Evolutionary conservation across 108 stramenopile species (phyloP), one percentile per base, ranked within the genome.

Genomic region (Discostella pseudostelligera): DNA sequence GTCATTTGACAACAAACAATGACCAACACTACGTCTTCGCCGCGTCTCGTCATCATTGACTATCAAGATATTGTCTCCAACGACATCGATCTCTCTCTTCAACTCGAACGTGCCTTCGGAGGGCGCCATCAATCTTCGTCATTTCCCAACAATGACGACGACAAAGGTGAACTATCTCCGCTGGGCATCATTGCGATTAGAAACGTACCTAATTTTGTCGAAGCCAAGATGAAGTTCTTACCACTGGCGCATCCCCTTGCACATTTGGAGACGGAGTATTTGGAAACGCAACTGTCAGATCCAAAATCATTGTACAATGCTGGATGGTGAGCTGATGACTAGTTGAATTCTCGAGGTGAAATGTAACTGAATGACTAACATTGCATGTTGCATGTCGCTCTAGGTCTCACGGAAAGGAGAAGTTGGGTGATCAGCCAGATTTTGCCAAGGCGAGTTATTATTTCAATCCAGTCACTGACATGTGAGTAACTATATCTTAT

Each of bases 371-470:
- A 53, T 21, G 13, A 4, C 22, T n/a, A 4, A 3, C 21, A 24
- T 26, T 28, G 24, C 25, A 3, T 53, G 20, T 14, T 28, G 20
- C 8, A 21, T 26, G 8, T 0, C 22, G 8, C 50, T 13, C 22
- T 26, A 53, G 50, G 50, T 81, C 79, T 20, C 87, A 85, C 56
- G 96, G 96, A 10, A 97, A 94, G 65, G 96, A 97, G 71, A 94
- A 88, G 61, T 79, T 97, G 26, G 86, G 84, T 9, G 87, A 90
- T 56, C 63, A 79, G 65, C 96, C 94, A 3, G 96, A 97, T 59
- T 73, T 74, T 43, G 81, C 87, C 64, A 97, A 97, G 72, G 96
- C 79, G 11, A 84, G 83, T 14, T 97, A 89, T 57, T 97, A 91
- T 55, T 95, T 88, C 82, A 89, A 89, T 72, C 50, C 50, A 24